Evolutionary conservation across 306 rosid genomes (phyloP).

Genomic region (Leucaena leucocephala): DNA sequence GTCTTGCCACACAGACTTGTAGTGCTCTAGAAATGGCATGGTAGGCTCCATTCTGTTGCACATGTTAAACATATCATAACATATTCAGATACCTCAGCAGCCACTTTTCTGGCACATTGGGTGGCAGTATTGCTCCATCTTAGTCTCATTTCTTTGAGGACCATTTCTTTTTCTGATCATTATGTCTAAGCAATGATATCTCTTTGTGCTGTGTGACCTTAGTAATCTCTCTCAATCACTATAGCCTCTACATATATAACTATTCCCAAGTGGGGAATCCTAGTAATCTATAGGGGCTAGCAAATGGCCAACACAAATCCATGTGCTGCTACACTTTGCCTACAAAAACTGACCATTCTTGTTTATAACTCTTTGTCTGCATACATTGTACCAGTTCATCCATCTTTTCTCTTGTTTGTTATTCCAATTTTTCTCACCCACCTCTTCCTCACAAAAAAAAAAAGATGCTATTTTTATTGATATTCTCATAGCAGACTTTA

Average conservation of each 20-base stretch:
- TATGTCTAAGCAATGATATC: neutral
- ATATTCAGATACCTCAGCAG: neutral
- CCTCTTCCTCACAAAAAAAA: neutral
- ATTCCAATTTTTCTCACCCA: neutral
- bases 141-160: neutral
- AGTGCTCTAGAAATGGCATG: neutral
- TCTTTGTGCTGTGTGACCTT: neutral
- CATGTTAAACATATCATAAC: neutral
- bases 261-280: conserved; percentile 7
- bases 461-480: neutral
- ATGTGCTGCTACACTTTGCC: conserved; percentile 5
- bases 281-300: neutral
- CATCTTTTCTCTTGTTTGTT: neutral
- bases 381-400: neutral
- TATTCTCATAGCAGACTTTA: neutral
- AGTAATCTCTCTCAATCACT: neutral
- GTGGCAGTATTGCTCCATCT: conserved; percentile 1
- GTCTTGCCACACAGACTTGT: neutral
- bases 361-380: conserved; percentile 1
- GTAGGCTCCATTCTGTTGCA: neutral
- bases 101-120: neutral
- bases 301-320: conserved; percentile 21
- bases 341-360: neutral
- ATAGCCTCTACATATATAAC: neutral
- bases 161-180: neutral